phyloP scores from a whole-genome alignment of 164 flowering plant species.

The Tetracentron sinense region DNA sequence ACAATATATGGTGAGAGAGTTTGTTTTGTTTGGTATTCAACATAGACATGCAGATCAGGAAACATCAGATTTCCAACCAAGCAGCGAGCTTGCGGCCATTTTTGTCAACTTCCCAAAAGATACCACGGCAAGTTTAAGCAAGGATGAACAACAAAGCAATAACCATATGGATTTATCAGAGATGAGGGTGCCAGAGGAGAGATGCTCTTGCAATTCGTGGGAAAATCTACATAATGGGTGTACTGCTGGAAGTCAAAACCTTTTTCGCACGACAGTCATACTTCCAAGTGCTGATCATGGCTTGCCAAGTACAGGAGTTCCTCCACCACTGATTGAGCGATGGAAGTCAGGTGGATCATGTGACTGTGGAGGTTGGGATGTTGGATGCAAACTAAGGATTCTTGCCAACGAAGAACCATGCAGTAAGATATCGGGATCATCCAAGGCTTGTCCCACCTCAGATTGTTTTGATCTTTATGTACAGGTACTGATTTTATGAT shows the following conservation, averaged over 20 bases:
- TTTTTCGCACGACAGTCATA: conserved; percentile 38
- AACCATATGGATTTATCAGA: conserved; percentile 8
- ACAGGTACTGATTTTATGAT: conserved; percentile 41
- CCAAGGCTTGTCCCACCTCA: conserved; percentile 13
- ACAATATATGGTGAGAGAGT: conserved; percentile 34
- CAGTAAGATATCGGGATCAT: conserved; percentile 10
- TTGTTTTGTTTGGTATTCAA: conserved; percentile 49
- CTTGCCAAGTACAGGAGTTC: conserved; percentile 57
- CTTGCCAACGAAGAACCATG: conserved; percentile 33
- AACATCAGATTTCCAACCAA: conserved; percentile 26
- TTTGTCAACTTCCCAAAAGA: conserved; percentile 39
- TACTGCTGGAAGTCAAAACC: conserved; percentile 1
- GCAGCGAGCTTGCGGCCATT: conserved; percentile 75
- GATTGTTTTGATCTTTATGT: conserved; percentile 50
- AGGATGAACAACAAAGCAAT: conserved; percentile 7
- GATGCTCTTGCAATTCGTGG: conserved; percentile 11
- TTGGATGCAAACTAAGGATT: conserved; percentile 68
- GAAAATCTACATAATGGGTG: conserved; percentile 11
- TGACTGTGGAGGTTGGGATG: conserved; percentile 99
- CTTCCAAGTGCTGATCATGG: conserved; percentile 80
- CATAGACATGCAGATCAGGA: conserved; percentile 28
- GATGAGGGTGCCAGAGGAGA: conserved; percentile 12
- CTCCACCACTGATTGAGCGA: conserved; percentile 66
- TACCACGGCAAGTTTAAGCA: background rate
- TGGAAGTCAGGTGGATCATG: conserved; percentile 91